A percentile compares a stretch with the other conserved stretches of the same genome.
These are phyloP conservation scores for Balansia obtecta DNA, from an alignment of 2,329 filamentous ascomycete species.

Conservation along the genomic window DNA sequence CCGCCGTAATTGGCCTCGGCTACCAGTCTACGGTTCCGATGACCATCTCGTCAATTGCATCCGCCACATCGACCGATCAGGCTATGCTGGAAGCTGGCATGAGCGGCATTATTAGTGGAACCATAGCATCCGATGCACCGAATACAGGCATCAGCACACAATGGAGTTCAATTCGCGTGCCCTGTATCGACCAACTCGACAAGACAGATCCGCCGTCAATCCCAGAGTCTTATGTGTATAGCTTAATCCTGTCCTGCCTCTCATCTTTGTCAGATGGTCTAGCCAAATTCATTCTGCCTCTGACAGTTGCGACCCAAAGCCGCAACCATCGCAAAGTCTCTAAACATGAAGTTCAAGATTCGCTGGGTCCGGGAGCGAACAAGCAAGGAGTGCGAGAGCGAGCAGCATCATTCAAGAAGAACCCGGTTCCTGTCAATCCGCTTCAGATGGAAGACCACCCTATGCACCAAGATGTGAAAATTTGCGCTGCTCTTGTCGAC, in stretches of 20 bases:
- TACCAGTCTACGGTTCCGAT: conserved; percentile 77
- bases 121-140: conserved; percentile 51
- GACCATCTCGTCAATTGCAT: conserved; percentile 39
- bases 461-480: conserved; percentile 56
- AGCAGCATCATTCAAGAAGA: conserved; percentile 57
- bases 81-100: conserved; percentile 84
- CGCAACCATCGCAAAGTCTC: conserved; percentile 37
- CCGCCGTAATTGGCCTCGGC: conserved; percentile 74
- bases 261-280: conserved; percentile 83
- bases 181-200: conserved; percentile 88
- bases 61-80: conserved; percentile 57
- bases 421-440: conserved; percentile 74
- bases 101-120: conserved; percentile 71
- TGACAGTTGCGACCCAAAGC: conserved; percentile 69
- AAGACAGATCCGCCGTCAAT: conserved; percentile 73
- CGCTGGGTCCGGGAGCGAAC: conserved; percentile 22
- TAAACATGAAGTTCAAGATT: conserved; percentile 32
- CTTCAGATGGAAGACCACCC: conserved; percentile 62
- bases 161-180: conserved; percentile 79
- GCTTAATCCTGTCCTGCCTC: conserved; percentile 76
- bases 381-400: conserved; percentile 36
- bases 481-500: conserved; percentile 72
- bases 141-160: conserved; percentile 75
- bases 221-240: conserved; percentile 91
- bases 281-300: conserved; percentile 81